Percentiles rank a stretch among this genome's conserved stretches.
Conservation (phyloP, 768 basidiomycete genomes). For the Hericium coralloides region DNA sequence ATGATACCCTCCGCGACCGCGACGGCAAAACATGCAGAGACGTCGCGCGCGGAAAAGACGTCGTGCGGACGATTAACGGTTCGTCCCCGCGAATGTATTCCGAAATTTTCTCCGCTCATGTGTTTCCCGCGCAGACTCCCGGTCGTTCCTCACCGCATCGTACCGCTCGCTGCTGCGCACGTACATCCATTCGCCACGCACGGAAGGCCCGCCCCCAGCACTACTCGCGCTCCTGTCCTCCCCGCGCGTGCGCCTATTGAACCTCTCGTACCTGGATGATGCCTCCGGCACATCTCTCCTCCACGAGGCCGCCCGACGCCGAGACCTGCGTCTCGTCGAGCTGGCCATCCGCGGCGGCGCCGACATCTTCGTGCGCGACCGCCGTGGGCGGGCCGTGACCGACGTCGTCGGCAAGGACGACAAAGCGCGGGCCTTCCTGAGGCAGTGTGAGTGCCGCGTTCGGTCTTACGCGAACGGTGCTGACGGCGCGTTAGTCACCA, state of each 20-base stretch:
- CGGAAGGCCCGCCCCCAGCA: constrained; percentile 25
- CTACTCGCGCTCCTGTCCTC: constrained; percentile 55
- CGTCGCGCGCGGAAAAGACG: constrained; percentile 62
- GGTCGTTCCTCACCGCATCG: constrained; percentile 63
- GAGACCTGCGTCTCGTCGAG: constrained; percentile 75
- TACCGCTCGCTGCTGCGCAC: constrained; percentile 65
- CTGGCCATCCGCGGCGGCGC: constrained; percentile 80
- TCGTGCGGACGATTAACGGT: constrained; percentile 62
- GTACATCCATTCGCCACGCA: constrained; percentile 57
- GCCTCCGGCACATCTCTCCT: constrained; percentile 69
- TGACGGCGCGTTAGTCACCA: constrained; percentile 44
- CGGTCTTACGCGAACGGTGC: background rate
- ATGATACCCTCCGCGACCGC: constrained; percentile 66
- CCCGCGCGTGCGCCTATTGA: constrained; percentile 59
- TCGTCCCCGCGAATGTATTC: constrained; percentile 9
- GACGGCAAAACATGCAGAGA: constrained; percentile 64
- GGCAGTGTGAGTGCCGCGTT: constrained; percentile 55
- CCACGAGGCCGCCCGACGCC: constrained; percentile 79
- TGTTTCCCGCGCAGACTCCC: constrained; percentile 48
- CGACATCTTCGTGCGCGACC: constrained; percentile 81
- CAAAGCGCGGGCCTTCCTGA: constrained; percentile 68
- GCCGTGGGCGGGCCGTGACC: constrained; percentile 55
- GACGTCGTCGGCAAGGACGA: constrained; percentile 75
- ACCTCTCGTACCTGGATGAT: constrained; percentile 76
- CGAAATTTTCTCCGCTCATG: background rate